Base-by-base conservation (phyloP, 2,329 filamentous ascomycete genomes). In the Pseudonectria foliicola region DNA sequence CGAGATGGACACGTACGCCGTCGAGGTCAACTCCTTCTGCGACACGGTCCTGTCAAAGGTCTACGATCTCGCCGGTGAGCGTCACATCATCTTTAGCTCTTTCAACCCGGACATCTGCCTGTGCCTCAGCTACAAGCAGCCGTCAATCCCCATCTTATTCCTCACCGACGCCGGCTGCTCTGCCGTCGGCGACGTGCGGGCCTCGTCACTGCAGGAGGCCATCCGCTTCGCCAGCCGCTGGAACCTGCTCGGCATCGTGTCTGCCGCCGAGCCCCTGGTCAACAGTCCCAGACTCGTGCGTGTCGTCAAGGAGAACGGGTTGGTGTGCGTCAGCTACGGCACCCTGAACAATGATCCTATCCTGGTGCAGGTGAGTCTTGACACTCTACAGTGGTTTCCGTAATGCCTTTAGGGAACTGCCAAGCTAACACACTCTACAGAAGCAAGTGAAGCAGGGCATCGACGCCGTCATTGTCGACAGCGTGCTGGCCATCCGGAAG, bases 21-120 rank as follows among this genome's bases (percentile, higher is more conserved):
- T 96, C 30, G 92, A 98, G 63, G 75, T 96, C 49, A 96, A 96
- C 63, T 87, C 83, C 1, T 98, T 96, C 59, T 90, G 93, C 55
- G 92, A 98, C 60, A 95, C 87, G 1, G 85, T 98, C 4, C 71
- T 98, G 7, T 73, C 73, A 29, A 92, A 86, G 60, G 90, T 95
- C 5, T 98, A 96, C 55, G 87, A 95, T 48, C 65, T 89, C 35
- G 82, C 82, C 16, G 76, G 78, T 39, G 76, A 81, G 39, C 76
- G 92, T n/a, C 88, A 95, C 64, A 83, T 98, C 59, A 87, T 98
- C 47, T 96, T 98, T 64, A 94, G 86, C 45, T 92, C 85, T 32
- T 98, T 98, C 67, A 95, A 96, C 62, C 92, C 92, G 1, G 92
- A 98, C 53, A 88, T 98, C 29, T 98, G 92, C 57, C 74, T 98